phyloP scores from a whole-genome alignment of 192 early-diverging fungal species.

The Backusella tuberculispora region DNA sequence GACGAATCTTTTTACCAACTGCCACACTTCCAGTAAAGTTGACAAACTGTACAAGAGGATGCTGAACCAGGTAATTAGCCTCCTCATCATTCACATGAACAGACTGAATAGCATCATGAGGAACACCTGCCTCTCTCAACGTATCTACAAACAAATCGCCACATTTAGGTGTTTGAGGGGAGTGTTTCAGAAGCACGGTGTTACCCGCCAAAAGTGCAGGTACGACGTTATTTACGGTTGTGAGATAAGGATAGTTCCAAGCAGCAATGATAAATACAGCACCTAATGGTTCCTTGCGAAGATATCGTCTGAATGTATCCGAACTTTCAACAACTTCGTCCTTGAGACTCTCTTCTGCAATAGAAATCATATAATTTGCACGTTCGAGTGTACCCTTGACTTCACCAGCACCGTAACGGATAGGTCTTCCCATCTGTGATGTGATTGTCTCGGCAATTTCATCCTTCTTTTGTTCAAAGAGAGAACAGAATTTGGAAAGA shows the following conservation, averaged over 20 bases:
- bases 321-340: slow-evolving; percentile 57
- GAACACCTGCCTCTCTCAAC: slow-evolving; percentile 70
- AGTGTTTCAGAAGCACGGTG: slow-evolving; percentile 76
- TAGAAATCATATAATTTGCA: slow-evolving; percentile 66
- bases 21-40: slow-evolving; percentile 82
- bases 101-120: slow-evolving; percentile 67
- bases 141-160: slow-evolving; percentile 70
- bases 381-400: slow-evolving; percentile 72
- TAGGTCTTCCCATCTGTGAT: slow-evolving; percentile 72
- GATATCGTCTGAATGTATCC: slow-evolving; percentile 62
- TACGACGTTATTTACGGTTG: slow-evolving; percentile 73
- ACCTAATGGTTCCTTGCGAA: slow-evolving; percentile 72
- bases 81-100: slow-evolving; percentile 55
- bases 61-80: slow-evolving; percentile 53
- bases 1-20: slow-evolving; percentile 65
- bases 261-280: slow-evolving; percentile 48
- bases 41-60: slow-evolving; percentile 66
- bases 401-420: slow-evolving; percentile 67
- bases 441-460: slow-evolving; percentile 60
- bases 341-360: slow-evolving; percentile 64
- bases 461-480: slow-evolving; percentile 61
- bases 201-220: slow-evolving; percentile 83
- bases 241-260: slow-evolving; percentile 88
- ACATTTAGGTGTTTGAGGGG: slow-evolving; percentile 79
- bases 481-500: slow-evolving; percentile 52